Base-by-base conservation (phyloP, 345 rosid species). In the Fremontodendron californicum region DNA sequence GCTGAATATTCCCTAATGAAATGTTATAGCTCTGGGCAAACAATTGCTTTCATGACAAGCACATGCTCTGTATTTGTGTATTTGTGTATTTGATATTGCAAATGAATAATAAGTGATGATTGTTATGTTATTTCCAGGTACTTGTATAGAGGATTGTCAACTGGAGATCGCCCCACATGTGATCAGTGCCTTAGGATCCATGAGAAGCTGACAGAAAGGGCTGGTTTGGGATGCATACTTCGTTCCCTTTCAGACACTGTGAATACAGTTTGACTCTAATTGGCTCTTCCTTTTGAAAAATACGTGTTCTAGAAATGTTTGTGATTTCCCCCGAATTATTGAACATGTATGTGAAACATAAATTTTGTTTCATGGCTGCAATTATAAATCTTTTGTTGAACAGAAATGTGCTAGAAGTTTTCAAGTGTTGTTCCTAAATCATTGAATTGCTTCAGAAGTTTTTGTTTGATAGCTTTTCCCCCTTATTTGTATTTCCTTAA, bases 161-260 rank as follows among this genome's bases (percentile, higher is more conserved):
- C 98, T 11, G 96, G 94, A 16, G 97, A 94, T 85, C 86, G 97
- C 74, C 99, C 97, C 31, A 93, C 98, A 40, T 94, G 98, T 52
- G 97, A 95, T 66, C 97, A 95, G 65, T 95, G 97, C 84, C 88
- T 93, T 19, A 84, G 89, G 62, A 93, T 95, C 81, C 98, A 95
- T 40, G 97, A 90, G 84, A 93, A 90, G 80, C 86, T 93, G 71
- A 92, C 97, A 0, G 98, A 90, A 86, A 87, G 81, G 87, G 99
- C 96, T 81, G 97, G 99, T 51, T 78, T 86, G 75, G 99, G 98
- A 51, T 93, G 99, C 87, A 95, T 92, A 75, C 84, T 89, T 23
- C 98, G 99, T 39, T 85, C 88, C 78, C 89, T 93, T 46, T 86
- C 98, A 0, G 99, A 95, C 81, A 95, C 96, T 52, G 71, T 81